Conservation (phyloP, 2,329 filamentous ascomycete genomes). For the Phyllosticta citriasiana region DNA sequence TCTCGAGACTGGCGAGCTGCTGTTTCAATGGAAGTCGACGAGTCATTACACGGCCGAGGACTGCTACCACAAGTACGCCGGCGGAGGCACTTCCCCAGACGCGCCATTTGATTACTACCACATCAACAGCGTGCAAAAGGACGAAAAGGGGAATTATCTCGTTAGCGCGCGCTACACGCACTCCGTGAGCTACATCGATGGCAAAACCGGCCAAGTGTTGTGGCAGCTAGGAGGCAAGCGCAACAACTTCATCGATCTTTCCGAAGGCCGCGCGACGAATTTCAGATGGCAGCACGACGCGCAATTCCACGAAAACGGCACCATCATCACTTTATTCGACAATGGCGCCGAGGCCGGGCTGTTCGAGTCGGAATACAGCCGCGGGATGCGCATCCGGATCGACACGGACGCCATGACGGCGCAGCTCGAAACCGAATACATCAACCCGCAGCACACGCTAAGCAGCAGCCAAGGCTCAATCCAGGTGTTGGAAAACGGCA, state of each 20-base stretch:
- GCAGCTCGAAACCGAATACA: slow-evolving; percentile 30
- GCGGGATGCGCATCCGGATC: slow-evolving; percentile 31
- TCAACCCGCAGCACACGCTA: slow-evolving; percentile 28
- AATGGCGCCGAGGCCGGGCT: slow-evolving; percentile 21
- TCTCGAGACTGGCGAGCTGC: slow-evolving; percentile 28
- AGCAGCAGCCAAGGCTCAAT: slow-evolving; percentile 33
- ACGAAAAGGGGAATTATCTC: slow-evolving; percentile 18
- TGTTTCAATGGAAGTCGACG: slow-evolving; percentile 32
- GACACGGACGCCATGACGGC: slow-evolving; percentile 35
- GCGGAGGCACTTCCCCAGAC: slow-evolving; percentile 20
- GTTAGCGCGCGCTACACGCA: slow-evolving; percentile 16
- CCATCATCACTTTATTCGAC: slow-evolving; percentile 29
- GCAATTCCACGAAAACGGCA: slow-evolving; percentile 25
- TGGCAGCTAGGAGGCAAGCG: slow-evolving; percentile 43
- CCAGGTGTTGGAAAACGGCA: slow-evolving; percentile 33
- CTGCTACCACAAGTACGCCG: slow-evolving; percentile 16
- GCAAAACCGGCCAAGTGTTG: slow-evolving; percentile 34
- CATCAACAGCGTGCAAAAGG: slow-evolving; percentile 30
- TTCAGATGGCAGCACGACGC: slow-evolving; percentile 46
- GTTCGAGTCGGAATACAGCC: slow-evolving; percentile 14
- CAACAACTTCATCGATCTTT: slow-evolving; percentile 34
- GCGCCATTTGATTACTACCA: slow-evolving; percentile 33
- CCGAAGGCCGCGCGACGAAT: slow-evolving; percentile 33
- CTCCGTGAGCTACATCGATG: slow-evolving; percentile 16
- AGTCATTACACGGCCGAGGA: slow-evolving; percentile 24